Base-by-base conservation (phyloP, 495 filamentous ascomycete species). In the Platismatia glauca region DNA sequence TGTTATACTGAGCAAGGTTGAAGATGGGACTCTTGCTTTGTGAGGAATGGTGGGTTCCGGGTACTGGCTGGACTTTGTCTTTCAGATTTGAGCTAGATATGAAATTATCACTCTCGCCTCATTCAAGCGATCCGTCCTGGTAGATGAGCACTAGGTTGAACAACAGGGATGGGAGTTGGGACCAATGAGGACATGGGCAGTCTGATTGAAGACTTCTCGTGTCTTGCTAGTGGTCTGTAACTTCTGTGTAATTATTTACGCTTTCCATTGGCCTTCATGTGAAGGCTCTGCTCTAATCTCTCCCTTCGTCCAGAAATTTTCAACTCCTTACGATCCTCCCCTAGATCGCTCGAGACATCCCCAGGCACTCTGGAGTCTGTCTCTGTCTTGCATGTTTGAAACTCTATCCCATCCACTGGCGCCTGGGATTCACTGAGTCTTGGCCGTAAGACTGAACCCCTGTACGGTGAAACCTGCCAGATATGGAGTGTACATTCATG, bases 1-100 rank as follows among this genome's bases (percentile, higher is more conserved):
- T 44, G 52, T 67, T n/a, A 37, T 67, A 3, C 44, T 64, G 12
- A 64, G 61, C 22, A 67, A 59, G 58, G 65, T 67, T 37, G 65
- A 60, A 27, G 65, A 67, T 43, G 65, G 65, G 56, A 66, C 59
- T 16, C 34, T 66, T 9, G 57, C 57, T 58, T 52, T 66, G 31
- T 66, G 50, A 60, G 39, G 16, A 9, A 11, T 7, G 6, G 22
- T 24, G 44, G 50, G 50, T 33, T 33, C 6, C 33, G 50, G 9
- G 13, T 33, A 6, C 27, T 29, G 4, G 48, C 15, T 52, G 53
- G 6, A 56, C 35, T 8, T 35, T 15, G 4, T 48, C 22, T 43
- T n/a, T 43, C 4, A 20, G n/a, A n/a, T n/a, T 3, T n/a, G 18
- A 20, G 6, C 8, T 3, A 52, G 12, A 16, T 15, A 52, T 7